Base-by-base conservation (phyloP, 768 basidiomycete genomes). In the Tulasnella sp. region DNA sequence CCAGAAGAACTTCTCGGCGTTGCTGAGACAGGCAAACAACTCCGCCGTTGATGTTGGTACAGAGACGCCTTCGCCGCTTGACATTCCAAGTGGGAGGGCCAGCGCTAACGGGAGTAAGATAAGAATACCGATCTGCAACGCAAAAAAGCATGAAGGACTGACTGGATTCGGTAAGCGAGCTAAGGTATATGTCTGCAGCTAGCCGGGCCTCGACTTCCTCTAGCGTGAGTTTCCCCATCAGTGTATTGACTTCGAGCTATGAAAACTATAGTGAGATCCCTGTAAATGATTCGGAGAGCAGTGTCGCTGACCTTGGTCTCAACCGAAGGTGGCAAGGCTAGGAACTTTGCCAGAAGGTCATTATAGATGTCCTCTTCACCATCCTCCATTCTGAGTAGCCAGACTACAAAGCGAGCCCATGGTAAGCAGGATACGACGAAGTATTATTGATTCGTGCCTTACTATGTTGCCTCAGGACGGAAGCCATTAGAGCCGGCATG, bases 91-190 rank as follows among this genome's bases (percentile, higher is more conserved):
- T 0, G 90, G 89, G 58, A 92, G 77, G 2, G 89, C 82, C 62
- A 95, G 85, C 23, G 88, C 87, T 96, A 63, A 13, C n/a, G n/a
- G n/a, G 15, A 58, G 32, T n/a, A 38, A 47, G 24, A 9, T 10
- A n/a, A n/a, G n/a, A n/a, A n/a, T n/a, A n/a, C n/a, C n/a, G 26
- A 9, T 32, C 21, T 38, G 58, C 48, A 19, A 7, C 11, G 15
- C 26, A 21, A 34, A 13, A 13, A 60, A 34, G 26, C 44, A 15
- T 27, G 24, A 19, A n/a, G n/a, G n/a, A 73, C 89, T 34, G 66
- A 95, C 93, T 84, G 1, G 95, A 95, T 69, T 98, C 95, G 0
- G 85, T 80, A 23, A 97, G 73, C 17, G 93, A 93, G 67, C 85
- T 92, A 60, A 96, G 75, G 68, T 93, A 88, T 75, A 96, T 87